Conservation (phyloP, 2,329 filamentous ascomycete genomes). For the Lecanosticta acicola region DNA sequence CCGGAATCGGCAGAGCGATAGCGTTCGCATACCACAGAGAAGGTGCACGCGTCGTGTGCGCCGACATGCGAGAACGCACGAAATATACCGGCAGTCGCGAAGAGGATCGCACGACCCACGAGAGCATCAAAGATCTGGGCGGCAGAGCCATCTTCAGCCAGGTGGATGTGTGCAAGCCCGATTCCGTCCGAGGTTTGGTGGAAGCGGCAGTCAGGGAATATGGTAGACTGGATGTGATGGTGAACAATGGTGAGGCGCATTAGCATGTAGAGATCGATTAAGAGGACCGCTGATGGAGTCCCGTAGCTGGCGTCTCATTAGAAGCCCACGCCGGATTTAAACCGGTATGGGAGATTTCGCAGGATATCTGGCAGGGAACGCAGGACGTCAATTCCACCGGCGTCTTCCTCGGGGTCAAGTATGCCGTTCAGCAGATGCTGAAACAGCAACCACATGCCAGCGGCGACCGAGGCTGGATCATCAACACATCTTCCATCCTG, state of each 20-base stretch:
- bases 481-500: conserved; percentile 45
- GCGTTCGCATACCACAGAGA: conserved; percentile 23
- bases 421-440: conserved; percentile 46
- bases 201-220: conserved; percentile 18
- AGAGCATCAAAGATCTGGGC: conserved; percentile 28
- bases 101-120: conserved; percentile 30
- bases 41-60: conserved; percentile 27
- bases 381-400: conserved; percentile 36
- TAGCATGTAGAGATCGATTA: conserved; percentile 3
- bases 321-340: conserved; percentile 17
- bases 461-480: conserved; percentile 46
- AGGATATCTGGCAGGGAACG: conserved; percentile 21
- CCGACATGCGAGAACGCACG: conserved; percentile 23
- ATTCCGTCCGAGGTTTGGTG: conserved; percentile 23
- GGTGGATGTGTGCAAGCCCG: conserved; percentile 29
- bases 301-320: conserved; percentile 10
- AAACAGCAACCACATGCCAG: conserved; percentile 38
- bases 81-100: conserved; percentile 12
- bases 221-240: conserved; percentile 19
- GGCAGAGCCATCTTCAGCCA: conserved; percentile 34
- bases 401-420: conserved; percentile 43
- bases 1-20: conserved; percentile 26
- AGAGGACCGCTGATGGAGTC: conserved; percentile 1
- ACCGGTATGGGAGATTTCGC: conserved; percentile 17
- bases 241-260: conserved; percentile 8